phyloP scores from a whole-genome alignment of 169 alveolate species.

The Eimeria sp. region DNA sequence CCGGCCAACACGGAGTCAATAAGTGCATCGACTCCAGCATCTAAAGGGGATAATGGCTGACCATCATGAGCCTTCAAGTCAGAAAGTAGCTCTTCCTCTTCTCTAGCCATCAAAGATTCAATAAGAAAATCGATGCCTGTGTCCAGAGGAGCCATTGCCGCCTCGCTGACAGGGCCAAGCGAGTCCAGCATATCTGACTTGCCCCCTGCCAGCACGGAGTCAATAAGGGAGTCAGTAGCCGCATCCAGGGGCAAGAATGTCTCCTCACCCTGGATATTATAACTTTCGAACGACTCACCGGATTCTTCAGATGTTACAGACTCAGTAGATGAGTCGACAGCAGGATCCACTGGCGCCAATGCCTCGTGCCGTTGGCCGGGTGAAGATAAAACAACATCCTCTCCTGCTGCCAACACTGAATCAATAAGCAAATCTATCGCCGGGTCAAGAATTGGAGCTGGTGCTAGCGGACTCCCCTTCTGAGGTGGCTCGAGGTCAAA shows the following conservation, averaged over 20 bases:
- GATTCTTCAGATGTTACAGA: neutral
- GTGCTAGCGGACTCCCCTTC: neutral
- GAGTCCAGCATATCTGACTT: neutral
- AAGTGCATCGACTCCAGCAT: neutral
- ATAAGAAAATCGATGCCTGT: neutral
- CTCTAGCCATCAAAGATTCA: neutral
- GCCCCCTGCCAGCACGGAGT: neutral
- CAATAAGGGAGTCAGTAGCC: neutral
- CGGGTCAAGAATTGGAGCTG: neutral
- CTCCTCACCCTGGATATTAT: neutral
- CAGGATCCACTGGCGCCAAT: neutral
- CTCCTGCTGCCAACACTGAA: constrained; percentile 8
- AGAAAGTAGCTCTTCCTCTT: neutral
- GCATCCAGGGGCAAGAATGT: neutral
- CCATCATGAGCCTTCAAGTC: neutral
- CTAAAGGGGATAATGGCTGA: neutral
- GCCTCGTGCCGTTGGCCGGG: neutral
- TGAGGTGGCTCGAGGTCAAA: neutral
- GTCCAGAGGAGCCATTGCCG: neutral
- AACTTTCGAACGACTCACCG: neutral
- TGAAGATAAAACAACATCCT: neutral
- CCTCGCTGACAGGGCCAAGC: neutral
- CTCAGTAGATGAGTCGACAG: neutral
- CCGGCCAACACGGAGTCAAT: neutral
- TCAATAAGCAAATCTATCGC: neutral